Conservation (phyloP, 75 land plant genomes). For the Gnetum montanum region DNA sequence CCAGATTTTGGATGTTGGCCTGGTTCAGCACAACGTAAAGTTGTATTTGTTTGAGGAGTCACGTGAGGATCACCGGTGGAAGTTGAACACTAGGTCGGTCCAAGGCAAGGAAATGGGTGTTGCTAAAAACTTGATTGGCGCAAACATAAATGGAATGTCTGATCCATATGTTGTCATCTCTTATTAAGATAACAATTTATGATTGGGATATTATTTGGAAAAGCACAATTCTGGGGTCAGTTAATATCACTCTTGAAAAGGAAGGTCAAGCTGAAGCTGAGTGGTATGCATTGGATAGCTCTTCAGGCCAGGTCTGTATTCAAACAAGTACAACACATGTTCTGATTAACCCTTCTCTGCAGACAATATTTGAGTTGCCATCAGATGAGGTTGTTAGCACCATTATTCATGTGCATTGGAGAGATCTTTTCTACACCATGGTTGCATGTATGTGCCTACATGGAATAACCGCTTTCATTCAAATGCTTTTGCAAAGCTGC, state of each 20-base stretch:
- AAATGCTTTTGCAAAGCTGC: slow-evolving; percentile 96
- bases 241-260: slow-evolving; percentile 56
- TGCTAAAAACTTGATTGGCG: slow-evolving; percentile 90
- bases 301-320: slow-evolving; percentile 98
- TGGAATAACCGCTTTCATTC: slow-evolving; percentile 99
- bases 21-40: slow-evolving; percentile 45
- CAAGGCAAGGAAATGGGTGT: too few species aligned
- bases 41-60: slow-evolving; percentile 34
- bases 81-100: too few species aligned
- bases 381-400: slow-evolving; percentile 89
- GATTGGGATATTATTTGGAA: slow-evolving; percentile 99
- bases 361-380: slow-evolving; percentile 75
- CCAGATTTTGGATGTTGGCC: slow-evolving; percentile 27
- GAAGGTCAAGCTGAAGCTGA: slow-evolving; percentile 77
- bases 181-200: slow-evolving; percentile 77
- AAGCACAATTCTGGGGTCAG: slow-evolving; percentile 92
- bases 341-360: slow-evolving; percentile 55
- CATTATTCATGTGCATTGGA: slow-evolving; percentile 98
- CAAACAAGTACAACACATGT: slow-evolving; percentile 50
- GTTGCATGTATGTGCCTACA: slow-evolving; percentile 95
- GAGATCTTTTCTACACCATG: slow-evolving; percentile 96
- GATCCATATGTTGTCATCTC: slow-evolving; percentile 98
- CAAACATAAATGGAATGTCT: slow-evolving; percentile 95
- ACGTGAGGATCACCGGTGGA: too few species aligned
- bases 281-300: slow-evolving; percentile 79